Evolutionary conservation across 805 yeast genomes (phyloP), one percentile per base, ranked within the genome.

Genomic region (Wickerhamomyces strasburgensis): DNA sequence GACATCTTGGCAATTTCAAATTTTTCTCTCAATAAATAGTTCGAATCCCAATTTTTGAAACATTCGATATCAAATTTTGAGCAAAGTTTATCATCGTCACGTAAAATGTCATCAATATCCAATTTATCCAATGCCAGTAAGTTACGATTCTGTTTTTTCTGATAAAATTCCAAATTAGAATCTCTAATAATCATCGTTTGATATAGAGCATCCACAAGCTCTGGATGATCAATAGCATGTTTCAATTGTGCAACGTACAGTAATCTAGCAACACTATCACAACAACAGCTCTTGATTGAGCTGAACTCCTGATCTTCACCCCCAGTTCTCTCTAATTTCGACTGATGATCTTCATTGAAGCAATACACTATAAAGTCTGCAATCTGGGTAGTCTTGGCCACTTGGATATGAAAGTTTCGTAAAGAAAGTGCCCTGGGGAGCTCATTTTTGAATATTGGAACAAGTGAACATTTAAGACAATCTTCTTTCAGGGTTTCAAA

Each of bases 1-100:
- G 95, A 81, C 89, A 89, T 83, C 52, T 75, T 76, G 1, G 87
- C 68, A 35, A 87, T 81, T 57, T 89, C 96, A n/a, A 84, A 65
- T 42, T 83, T 77, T 56, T 89, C 97, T 51, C 83, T 77, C 44
- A 75, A 69, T 15, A 73, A 65, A 51, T 80, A 78, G 49, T 85
- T 84, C 19, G 72, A 65, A 47, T 80, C 84, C 87, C 88, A 82
- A 46, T 72, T 70, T 36, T 67, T 66, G 44, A 75, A 69, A 1
- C 66, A 61, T 23, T 57, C 60, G 1, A 69, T 39, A 42, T 73
- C 78, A 40, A 51, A 59, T 6, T 49, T 44, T 5, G 70, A 54
- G 7, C 60, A 57, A 19, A 56, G 37, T 26, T 51, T 55, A 1
- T 47, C 46, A 3, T 47, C 40, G 2, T 34, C 23, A 25, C 48